Base-by-base conservation (phyloP, 1,139 yeast species). In the Saccharomyces hybrid region DNA sequence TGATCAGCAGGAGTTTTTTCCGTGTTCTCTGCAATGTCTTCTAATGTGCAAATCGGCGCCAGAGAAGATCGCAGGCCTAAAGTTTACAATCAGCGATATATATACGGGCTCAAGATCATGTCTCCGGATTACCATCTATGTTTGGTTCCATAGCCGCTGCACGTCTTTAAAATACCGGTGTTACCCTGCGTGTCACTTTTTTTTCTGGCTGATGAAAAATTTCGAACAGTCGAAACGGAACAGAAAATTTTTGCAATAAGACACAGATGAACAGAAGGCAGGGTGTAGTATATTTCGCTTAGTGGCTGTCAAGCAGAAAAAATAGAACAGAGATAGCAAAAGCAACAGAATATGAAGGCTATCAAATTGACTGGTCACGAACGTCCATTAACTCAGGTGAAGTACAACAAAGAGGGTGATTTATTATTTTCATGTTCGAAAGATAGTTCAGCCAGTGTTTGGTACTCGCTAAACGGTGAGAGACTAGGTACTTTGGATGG, bases 401-500 rank as follows among this genome's bases (percentile, higher is more conserved):
- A 88, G 71, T 93, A 84, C 77, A 93, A 91, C 79, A 80, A 84
- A 62, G 98, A 95, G 68, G 99, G 99, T 51, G 99, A 95, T 72
- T 76, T 95, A 64, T 80, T 95, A 59, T 87, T 95, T 72, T 84
- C 97, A 9, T 93, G 89, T 48, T 91, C 97, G 65, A 90, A 95
- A 73, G 99, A 91, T 80, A 81, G 81, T 66, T 78, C 78, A 50
- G 95, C 93, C n/a, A 84, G 90, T 55, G 86, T 91, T 59, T 95
- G 98, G 98, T 93, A 81, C 73, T 82, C 97, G 28, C 86, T 88
- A 61, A 93, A 91, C 70, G 99, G 99, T 65, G 99, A 95, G 75
- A 83, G 99, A 73, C 75, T 95, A 58, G 99, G 99, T 52, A 93
- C 99, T 56, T 82, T 89, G 63, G 83, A 81, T 58, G 90, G 90